Conservation (phyloP, 257 asterid species). For the Solanum piurae region DNA sequence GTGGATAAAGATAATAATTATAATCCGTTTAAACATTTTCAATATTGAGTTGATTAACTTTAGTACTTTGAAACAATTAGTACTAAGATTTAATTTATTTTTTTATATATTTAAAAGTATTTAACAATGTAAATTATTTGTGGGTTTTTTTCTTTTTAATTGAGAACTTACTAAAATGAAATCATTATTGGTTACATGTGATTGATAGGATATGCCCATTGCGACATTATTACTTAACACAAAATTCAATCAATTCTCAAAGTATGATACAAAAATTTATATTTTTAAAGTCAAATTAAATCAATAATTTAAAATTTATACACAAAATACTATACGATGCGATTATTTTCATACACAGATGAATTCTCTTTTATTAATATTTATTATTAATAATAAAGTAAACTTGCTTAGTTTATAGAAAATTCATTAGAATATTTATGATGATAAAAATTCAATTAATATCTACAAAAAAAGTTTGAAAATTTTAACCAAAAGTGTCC, state of each 20-base stretch:
- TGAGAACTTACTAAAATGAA: not conserved
- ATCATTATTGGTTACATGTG: not conserved
- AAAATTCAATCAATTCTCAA: not conserved
- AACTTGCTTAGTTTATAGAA: not conserved
- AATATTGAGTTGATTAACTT: not conserved
- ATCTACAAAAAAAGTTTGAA: not conserved
- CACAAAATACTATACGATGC: not conserved
- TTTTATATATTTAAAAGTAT: too few relatives aligned
- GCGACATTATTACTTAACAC: not conserved
- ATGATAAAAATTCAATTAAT: not conserved
- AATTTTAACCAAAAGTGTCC: not conserved
- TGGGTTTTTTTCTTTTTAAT: not conserved
- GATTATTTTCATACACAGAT: too few relatives aligned
- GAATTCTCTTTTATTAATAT: not conserved
- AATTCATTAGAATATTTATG: not conserved
- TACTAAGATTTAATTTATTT: too few relatives aligned
- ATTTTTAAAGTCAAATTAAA: not conserved
- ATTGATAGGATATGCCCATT: not conserved
- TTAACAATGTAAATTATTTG: not conserved
- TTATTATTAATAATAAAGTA: too few relatives aligned
- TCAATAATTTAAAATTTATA: not conserved
- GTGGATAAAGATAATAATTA: too few relatives aligned
- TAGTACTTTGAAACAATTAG: too few relatives aligned
- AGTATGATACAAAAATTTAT: not conserved
- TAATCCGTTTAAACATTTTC: not conserved